Percentiles rank a stretch among this genome's conserved stretches.
phyloP scores from a whole-genome alignment of 2,329 filamentous ascomycete species.

The Penicillium hesseltinei region DNA sequence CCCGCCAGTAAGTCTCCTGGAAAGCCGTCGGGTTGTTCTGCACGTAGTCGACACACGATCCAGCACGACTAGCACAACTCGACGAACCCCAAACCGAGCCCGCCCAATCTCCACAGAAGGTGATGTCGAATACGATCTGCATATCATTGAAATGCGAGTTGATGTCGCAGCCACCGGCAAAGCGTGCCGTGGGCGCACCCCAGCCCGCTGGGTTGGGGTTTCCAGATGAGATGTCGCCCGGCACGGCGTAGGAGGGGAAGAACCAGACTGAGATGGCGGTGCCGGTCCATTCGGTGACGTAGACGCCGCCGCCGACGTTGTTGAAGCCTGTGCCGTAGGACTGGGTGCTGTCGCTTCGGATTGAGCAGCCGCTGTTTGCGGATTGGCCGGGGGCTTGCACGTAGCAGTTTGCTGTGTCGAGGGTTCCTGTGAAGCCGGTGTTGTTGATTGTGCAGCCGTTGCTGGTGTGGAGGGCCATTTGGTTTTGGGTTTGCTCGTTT shows the following conservation, averaged over 20 bases:
- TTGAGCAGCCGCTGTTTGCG: constrained; percentile 59
- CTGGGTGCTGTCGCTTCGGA: constrained; percentile 48
- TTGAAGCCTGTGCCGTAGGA: constrained; percentile 73
- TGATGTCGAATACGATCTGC: constrained; percentile 71
- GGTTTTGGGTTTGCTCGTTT: constrained; percentile 59
- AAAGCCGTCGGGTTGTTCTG: constrained; percentile 68
- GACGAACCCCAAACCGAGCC: constrained; percentile 64
- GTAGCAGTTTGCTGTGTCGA: constrained; percentile 59
- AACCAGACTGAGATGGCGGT: constrained; percentile 74
- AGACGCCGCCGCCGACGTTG: constrained; percentile 65
- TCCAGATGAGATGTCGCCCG: constrained; percentile 59
- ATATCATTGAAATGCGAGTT: constrained; percentile 67
- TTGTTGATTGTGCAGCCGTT: constrained; percentile 58
- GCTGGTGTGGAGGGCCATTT: constrained; percentile 67
- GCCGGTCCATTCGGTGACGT: constrained; percentile 73
- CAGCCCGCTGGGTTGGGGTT: constrained; percentile 66
- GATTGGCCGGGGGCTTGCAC: constrained; percentile 45
- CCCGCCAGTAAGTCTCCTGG: constrained; percentile 70
- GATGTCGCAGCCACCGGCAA: constrained; percentile 70
- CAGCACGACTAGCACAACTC: constrained; percentile 60
- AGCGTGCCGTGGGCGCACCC: constrained; percentile 67
- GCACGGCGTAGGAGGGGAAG: constrained; percentile 69
- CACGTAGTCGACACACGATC: constrained; percentile 71
- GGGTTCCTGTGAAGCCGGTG: constrained; percentile 48
- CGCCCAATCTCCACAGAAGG: constrained; percentile 87